These are phyloP conservation scores for Anastatica hierochuntica DNA, from an alignment of 345 rosid species.

Conservation along the genomic window DNA sequence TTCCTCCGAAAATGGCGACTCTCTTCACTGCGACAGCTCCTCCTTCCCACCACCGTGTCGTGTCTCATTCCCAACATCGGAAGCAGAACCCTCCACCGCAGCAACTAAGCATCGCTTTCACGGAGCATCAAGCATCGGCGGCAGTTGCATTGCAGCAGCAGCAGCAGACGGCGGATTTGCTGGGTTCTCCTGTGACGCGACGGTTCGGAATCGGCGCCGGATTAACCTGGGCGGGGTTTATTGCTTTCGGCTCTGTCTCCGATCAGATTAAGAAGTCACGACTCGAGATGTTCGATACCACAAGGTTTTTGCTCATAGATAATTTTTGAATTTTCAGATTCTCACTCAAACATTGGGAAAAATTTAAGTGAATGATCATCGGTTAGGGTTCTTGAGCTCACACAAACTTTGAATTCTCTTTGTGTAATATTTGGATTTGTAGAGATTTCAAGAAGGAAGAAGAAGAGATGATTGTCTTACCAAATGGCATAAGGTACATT, in stretches of 20 bases:
- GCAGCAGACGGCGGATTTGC: conserved; percentile 45
- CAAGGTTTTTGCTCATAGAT: conserved; percentile 33
- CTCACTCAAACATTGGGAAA: too few relatives aligned
- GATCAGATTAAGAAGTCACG: conserved; percentile 72
- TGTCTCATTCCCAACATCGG: conserved; percentile 27
- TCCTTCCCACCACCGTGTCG: conserved; percentile 27
- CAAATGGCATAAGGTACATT: conserved; percentile 70
- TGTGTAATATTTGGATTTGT: not conserved
- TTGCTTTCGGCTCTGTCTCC: conserved; percentile 55
- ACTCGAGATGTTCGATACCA: conserved; percentile 45
- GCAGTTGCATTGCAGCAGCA: conserved; percentile 8
- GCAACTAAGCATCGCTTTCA: not conserved
- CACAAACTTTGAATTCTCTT: conserved; percentile 2
- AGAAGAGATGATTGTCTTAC: conserved; percentile 61
- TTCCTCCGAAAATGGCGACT: conserved; percentile 18
- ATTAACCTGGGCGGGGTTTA: conserved; percentile 60
- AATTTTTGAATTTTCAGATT: not conserved
- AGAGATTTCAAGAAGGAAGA: conserved; percentile 58
- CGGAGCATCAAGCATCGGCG: not conserved
- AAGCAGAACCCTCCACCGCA: conserved; percentile 22
- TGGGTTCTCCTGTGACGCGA: conserved; percentile 69
- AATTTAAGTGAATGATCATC: too few relatives aligned
- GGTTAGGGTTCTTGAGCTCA: too few relatives aligned
- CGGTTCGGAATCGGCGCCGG: conserved; percentile 82
- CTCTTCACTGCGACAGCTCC: conserved; percentile 19